Conservation (phyloP, 106 monocot species). For the Iris macrosiphon region DNA sequence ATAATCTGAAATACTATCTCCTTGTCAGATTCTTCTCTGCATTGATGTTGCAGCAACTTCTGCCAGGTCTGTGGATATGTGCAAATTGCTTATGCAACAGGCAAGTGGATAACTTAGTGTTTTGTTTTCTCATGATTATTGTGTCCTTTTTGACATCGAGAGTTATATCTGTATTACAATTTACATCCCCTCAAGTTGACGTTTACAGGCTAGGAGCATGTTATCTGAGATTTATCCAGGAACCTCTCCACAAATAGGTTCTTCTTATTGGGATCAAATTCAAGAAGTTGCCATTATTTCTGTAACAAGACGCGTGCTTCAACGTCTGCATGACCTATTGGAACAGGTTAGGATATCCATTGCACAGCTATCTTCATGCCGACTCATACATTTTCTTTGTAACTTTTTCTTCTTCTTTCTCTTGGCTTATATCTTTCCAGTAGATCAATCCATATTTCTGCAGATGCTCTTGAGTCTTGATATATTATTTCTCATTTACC, state of each 20-base stretch:
- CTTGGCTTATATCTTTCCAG: too few relatives aligned
- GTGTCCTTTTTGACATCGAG: neutral
- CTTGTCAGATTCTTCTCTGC: slow-evolving; percentile 77
- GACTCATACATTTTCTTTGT: neutral
- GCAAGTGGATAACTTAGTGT: slow-evolving; percentile 19
- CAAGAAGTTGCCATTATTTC: slow-evolving; percentile 68
- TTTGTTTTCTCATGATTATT: neutral
- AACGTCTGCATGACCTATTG: slow-evolving; percentile 59
- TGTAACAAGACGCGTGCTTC: slow-evolving; percentile 56
- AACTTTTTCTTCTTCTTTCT: too few relatives aligned
- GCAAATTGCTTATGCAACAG: slow-evolving; percentile 73
- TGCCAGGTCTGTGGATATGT: slow-evolving; percentile 57
- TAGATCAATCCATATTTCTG: too few relatives aligned
- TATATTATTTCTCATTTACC: too few relatives aligned
- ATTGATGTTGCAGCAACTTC: slow-evolving; percentile 83
- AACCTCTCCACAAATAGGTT: slow-evolving; percentile 50
- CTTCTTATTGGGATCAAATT: slow-evolving; percentile 79
- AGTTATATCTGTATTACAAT: neutral
- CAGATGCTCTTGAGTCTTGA: too few relatives aligned
- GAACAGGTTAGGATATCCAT: slow-evolving; percentile 63
- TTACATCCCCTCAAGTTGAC: neutral
- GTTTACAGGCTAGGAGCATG: slow-evolving; percentile 48
- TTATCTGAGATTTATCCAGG: slow-evolving; percentile 84
- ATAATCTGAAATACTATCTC: neutral
- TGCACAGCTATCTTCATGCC: neutral